Percentiles rank a stretch among this genome's conserved stretches.
phyloP scores from a whole-genome alignment of 176 grass and related monocot genomes.

The Juncus effusus region DNA sequence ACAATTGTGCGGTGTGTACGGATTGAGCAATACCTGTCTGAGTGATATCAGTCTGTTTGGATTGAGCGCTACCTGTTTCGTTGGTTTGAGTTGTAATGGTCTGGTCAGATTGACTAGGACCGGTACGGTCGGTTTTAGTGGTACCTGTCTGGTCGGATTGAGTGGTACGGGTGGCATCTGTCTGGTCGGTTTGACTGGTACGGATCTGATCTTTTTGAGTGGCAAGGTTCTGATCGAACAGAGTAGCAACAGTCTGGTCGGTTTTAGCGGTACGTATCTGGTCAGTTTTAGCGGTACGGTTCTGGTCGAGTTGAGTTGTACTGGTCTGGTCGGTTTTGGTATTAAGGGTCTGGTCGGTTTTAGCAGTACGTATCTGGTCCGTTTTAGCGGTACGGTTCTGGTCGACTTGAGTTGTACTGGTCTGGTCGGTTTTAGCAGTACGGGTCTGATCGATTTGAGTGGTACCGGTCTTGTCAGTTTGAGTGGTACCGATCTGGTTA shows the following conservation, averaged over 20 bases:
- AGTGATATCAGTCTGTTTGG: too few relatives aligned
- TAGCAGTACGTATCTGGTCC: background rate
- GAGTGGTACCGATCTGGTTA: background rate
- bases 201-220: too few relatives aligned
- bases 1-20: too few relatives aligned
- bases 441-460: background rate
- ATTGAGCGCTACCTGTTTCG: background rate
- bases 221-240: background rate
- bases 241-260: background rate
- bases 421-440: background rate
- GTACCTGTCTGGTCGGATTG: background rate
- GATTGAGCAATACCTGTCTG: too few relatives aligned
- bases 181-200: background rate
- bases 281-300: background rate
- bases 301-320: background rate
- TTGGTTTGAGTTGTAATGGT: slow-evolving; percentile 1
- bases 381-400: background rate
- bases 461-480: background rate
- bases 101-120: background rate
- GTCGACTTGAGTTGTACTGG: background rate
- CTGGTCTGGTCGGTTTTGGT: background rate
- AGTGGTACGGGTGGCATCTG: background rate
- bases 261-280: background rate
- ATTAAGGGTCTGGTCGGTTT: too few relatives aligned
- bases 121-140: background rate